A percentile compares a stretch with the other conserved stretches of the same genome.
Evolutionary conservation across 306 rosid genomes (phyloP).

Genomic region (Mimosa pudica): DNA sequence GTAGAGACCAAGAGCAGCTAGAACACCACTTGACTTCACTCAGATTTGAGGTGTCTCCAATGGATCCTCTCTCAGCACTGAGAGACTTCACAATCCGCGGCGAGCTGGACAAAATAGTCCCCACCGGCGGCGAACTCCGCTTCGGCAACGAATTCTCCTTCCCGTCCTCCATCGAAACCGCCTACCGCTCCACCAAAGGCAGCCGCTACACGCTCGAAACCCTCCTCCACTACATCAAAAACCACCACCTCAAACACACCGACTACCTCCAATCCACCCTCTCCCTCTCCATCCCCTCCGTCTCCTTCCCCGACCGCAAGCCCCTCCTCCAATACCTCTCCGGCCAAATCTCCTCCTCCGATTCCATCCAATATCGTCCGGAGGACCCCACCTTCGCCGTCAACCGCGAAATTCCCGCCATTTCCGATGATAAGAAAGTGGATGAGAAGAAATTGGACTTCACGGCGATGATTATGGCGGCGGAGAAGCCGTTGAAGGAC

Average conservation of each 20-base stretch:
- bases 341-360: constrained; percentile 73
- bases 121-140: constrained; percentile 68
- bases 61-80: constrained; percentile 97
- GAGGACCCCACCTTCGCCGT: constrained; percentile 54
- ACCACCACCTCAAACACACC: constrained; percentile 81
- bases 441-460: constrained; percentile 50
- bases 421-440: constrained; percentile 30
- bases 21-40: too few species aligned
- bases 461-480: constrained; percentile 56
- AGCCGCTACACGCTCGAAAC: constrained; percentile 93
- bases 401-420: not conserved
- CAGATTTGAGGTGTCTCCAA: constrained; percentile 9
- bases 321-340: constrained; percentile 84
- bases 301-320: constrained; percentile 88
- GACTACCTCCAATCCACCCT: constrained; percentile 88
- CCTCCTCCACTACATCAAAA: constrained; percentile 75
- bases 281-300: constrained; percentile 70
- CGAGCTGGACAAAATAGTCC: constrained; percentile 73
- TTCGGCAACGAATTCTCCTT: constrained; percentile 78
- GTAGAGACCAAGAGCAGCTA: too few species aligned
- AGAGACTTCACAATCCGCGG: constrained; percentile 88
- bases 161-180: constrained; percentile 73
- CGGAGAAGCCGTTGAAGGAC: constrained; percentile 82
- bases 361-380: constrained; percentile 76
- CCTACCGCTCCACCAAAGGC: constrained; percentile 90